Conservation (phyloP, 495 filamentous ascomycete species). For the Penicillium samsonianum region DNA sequence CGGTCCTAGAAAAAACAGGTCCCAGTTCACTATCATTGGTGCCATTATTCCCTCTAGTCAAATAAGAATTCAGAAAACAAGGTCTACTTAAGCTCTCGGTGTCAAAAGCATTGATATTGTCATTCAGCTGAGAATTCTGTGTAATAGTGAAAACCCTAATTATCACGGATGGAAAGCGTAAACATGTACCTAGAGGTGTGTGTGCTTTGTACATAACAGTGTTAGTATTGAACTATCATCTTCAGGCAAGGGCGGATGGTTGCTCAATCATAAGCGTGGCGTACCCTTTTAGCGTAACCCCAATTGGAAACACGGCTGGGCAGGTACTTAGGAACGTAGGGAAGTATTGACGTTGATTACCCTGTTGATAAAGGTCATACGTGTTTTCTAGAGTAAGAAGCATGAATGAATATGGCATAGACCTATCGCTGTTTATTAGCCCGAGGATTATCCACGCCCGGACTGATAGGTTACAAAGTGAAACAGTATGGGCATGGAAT, state of each 20-base stretch:
- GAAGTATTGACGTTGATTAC: slow-evolving; percentile 1
- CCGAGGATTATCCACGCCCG: not conserved
- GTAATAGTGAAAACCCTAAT: slow-evolving; percentile 14
- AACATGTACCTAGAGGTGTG: not conserved
- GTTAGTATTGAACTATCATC: slow-evolving; percentile 3
- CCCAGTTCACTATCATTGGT: not conserved
- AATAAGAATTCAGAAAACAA: not conserved
- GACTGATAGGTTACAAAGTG: slow-evolving; percentile 1
- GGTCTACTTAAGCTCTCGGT: slow-evolving; percentile 9
- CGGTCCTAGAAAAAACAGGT: not conserved
- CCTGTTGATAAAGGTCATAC: not conserved
- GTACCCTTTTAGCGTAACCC: slow-evolving; percentile 22
- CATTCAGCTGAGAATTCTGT: slow-evolving; percentile 1
- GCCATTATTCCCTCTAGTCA: not conserved
- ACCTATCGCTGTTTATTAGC: not conserved
- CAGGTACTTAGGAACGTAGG: slow-evolving; percentile 3
- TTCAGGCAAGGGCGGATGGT: slow-evolving; percentile 25
- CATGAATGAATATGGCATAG: not conserved
- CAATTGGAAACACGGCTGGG: slow-evolving; percentile 26
- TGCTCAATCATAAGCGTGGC: slow-evolving; percentile 29
- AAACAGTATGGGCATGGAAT: not conserved
- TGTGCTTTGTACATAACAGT: not conserved
- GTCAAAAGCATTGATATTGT: not conserved
- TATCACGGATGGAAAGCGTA: not conserved
- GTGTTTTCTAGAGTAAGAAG: not conserved